Conservation (phyloP, 169 alveolate species). For the Plasmodium malariae region DNA sequence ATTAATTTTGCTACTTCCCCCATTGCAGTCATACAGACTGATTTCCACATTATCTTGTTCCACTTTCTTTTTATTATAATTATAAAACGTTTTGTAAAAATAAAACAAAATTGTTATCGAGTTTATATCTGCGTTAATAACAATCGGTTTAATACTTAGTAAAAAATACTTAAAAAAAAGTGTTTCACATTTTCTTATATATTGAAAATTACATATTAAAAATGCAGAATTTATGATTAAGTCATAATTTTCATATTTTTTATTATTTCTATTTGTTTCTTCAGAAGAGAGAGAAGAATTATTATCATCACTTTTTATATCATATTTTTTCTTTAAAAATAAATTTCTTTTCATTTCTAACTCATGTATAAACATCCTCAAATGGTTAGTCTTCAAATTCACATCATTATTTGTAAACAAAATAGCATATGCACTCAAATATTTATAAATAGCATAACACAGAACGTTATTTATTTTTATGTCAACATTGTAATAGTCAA, state of each 20-base stretch:
- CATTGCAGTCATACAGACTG: neutral
- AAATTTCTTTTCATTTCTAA: conserved; percentile 32
- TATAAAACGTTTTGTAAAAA: conserved; percentile 53
- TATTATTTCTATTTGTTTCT: neutral
- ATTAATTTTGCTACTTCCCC: neutral
- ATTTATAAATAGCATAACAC: conserved; percentile 40
- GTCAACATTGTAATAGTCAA: conserved; percentile 44
- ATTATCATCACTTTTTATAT: neutral
- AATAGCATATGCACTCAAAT: conserved; percentile 39
- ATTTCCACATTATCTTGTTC: conserved; percentile 7
- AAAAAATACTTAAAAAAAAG: conserved; percentile 46
- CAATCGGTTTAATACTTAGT: conserved; percentile 53
- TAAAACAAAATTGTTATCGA: conserved; percentile 49
- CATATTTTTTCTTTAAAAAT: conserved; percentile 27
- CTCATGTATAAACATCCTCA: conserved; percentile 28
- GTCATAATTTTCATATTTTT: neutral
- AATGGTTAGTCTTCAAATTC: conserved; percentile 25
- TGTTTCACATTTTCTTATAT: conserved; percentile 50
- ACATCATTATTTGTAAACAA: conserved; percentile 36
- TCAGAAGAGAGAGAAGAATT: neutral
- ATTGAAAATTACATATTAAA: conserved; percentile 51
- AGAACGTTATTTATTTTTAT: conserved; percentile 20
- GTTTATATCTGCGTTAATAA: conserved; percentile 58
- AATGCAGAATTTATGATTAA: neutral
- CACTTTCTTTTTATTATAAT: neutral